Evolutionary conservation across 1,284 basidiomycete genomes (phyloP).

Genomic region (Cerrena zonata): DNA sequence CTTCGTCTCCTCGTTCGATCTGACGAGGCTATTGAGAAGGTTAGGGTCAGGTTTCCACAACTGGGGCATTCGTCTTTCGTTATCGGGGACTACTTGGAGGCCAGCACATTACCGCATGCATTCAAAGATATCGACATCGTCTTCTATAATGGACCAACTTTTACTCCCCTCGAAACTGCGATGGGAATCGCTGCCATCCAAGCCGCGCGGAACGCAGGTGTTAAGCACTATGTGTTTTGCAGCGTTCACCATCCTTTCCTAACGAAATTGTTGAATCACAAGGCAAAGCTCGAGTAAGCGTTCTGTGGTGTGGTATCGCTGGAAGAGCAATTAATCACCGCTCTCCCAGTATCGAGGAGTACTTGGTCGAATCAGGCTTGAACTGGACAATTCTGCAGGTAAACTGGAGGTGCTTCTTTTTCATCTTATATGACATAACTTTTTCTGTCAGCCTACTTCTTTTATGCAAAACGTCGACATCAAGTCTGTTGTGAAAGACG

Average conservation of each 20-base stretch:
- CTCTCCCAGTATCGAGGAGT: constrained; percentile 29
- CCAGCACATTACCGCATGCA: constrained; percentile 22
- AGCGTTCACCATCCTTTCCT: constrained; percentile 30
- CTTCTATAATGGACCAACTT: constrained; percentile 29
- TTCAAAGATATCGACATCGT: constrained; percentile 24
- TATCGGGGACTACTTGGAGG: constrained; percentile 27
- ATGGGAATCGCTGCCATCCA: constrained; percentile 36
- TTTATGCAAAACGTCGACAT: constrained; percentile 31
- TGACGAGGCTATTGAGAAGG: constrained; percentile 14
- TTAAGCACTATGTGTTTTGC: constrained; percentile 36
- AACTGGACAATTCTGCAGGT: constrained; percentile 31
- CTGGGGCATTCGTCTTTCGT: constrained; percentile 20
- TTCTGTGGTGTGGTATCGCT: too few species aligned
- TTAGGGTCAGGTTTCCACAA: constrained; percentile 15
- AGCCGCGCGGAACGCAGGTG: constrained; percentile 29
- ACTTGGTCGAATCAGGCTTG: constrained; percentile 29
- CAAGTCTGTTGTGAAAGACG: constrained; percentile 10
- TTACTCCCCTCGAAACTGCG: constrained; percentile 25
- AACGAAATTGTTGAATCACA: constrained; percentile 29
- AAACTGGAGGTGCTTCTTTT: neutral
- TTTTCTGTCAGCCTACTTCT: constrained; percentile 23
- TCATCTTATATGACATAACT: neutral
- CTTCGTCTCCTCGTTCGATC: constrained; percentile 26
- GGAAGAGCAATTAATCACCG: too few species aligned
- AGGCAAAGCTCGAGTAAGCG: constrained; percentile 27